These are phyloP conservation scores for Pleurotus giganteus DNA, from an alignment of 768 basidiomycete genomes.

Conservation along the genomic window DNA sequence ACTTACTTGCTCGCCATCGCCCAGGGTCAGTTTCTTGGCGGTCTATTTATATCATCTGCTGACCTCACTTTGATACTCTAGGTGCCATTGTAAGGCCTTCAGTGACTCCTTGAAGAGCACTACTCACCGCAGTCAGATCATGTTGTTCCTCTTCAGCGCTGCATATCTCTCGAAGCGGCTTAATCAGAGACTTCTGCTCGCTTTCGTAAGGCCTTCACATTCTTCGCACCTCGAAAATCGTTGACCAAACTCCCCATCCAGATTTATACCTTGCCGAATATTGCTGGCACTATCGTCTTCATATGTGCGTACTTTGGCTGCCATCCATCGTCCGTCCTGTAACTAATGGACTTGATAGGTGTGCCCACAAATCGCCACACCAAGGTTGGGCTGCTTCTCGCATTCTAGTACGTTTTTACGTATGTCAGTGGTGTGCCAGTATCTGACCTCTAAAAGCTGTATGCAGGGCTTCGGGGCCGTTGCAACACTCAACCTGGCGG, in stretches of 20 bases:
- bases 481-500: conserved; percentile 40
- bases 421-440: not conserved
- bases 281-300: conserved; percentile 49
- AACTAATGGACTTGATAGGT: conserved; percentile 20
- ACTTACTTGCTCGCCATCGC: conserved; percentile 52
- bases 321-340: too few species aligned
- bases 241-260: too few species aligned
- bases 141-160: conserved; percentile 41
- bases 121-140: conserved; percentile 23
- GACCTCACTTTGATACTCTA: conserved; percentile 15
- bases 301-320: conserved; percentile 29
- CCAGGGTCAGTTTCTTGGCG: conserved; percentile 24
- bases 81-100: conserved; percentile 21
- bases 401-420: conserved; percentile 41
- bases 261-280: conserved; percentile 46
- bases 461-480: conserved; percentile 48
- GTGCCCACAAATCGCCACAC: conserved; percentile 37
- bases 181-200: conserved; percentile 45
- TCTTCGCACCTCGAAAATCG: too few species aligned
- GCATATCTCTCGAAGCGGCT: conserved; percentile 39
- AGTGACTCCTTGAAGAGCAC: conserved; percentile 11
- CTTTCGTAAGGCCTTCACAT: conserved; percentile 30
- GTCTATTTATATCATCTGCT: conserved; percentile 11
- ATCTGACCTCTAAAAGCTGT: conserved; percentile 28
- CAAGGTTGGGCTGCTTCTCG: conserved; percentile 45